phyloP scores from a whole-genome alignment of 306 rosid genomes.

The Lathyrus aphaca region DNA sequence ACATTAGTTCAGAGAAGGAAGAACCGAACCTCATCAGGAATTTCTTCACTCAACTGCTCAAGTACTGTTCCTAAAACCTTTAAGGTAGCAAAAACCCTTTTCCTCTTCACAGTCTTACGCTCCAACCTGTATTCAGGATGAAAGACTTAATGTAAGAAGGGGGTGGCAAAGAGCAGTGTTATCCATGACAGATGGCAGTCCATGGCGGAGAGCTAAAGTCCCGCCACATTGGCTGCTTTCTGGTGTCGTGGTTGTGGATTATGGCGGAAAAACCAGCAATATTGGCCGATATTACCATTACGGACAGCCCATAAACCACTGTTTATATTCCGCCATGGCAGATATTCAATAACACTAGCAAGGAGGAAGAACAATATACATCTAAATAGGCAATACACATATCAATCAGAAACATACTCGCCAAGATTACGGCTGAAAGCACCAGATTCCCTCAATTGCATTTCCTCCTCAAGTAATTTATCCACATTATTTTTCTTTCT shows the following conservation, averaged over 20 bases:
- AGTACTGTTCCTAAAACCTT: constrained; percentile 80
- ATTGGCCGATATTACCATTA: too few relatives aligned
- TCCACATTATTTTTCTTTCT: constrained; percentile 81
- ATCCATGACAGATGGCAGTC: too few relatives aligned
- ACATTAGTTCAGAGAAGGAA: constrained; percentile 30
- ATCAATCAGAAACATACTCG: constrained; percentile 67
- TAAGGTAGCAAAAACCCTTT: constrained; percentile 85
- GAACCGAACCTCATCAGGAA: constrained; percentile 86
- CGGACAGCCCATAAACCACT: too few relatives aligned
- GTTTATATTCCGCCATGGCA: too few relatives aligned
- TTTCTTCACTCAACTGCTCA: constrained; percentile 74
- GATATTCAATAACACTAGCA: background rate
- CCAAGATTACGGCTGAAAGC: constrained; percentile 83
- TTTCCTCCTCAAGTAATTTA: constrained; percentile 79
- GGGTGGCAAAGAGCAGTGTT: too few relatives aligned
- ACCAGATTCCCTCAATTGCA: constrained; percentile 80
- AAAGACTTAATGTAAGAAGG: constrained; percentile 1
- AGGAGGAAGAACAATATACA: constrained; percentile 29
- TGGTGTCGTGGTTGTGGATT: too few relatives aligned
- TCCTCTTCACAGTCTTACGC: constrained; percentile 80
- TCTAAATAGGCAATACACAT: constrained; percentile 16
- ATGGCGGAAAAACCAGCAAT: too few relatives aligned
- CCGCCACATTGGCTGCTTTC: too few relatives aligned
- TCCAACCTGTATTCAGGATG: constrained; percentile 68
- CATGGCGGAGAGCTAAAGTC: too few relatives aligned